Percentiles rank a stretch among this genome's conserved stretches.
These are phyloP conservation scores for Pseudophaeomoniella oleicola DNA, from an alignment of 2,329 filamentous ascomycete genomes.

Conservation along the genomic window DNA sequence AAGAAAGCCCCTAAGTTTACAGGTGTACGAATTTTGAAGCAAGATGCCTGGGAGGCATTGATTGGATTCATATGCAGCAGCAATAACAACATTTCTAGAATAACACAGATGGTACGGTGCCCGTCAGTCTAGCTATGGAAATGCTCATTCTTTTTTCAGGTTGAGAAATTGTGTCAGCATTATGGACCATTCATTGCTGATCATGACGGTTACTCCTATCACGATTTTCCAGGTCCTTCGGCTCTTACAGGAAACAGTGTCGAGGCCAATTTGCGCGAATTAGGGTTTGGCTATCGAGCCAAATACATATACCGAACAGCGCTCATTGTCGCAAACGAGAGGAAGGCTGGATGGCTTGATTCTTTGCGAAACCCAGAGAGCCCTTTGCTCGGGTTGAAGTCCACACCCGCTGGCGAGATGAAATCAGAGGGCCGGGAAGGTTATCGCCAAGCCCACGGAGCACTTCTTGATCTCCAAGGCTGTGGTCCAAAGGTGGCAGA, in stretches of 20 bases:
- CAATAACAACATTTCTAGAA: slow-evolving; percentile 94
- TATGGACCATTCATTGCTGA: slow-evolving; percentile 68
- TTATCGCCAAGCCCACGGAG: slow-evolving; percentile 67
- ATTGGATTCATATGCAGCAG: slow-evolving; percentile 95
- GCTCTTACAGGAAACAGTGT: slow-evolving; percentile 61
- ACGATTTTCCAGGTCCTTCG: slow-evolving; percentile 72
- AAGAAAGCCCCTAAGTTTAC: slow-evolving; percentile 75
- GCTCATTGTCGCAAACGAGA: slow-evolving; percentile 51
- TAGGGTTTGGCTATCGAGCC: slow-evolving; percentile 90
- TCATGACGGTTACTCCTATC: slow-evolving; percentile 56
- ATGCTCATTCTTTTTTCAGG: slow-evolving; percentile 23
- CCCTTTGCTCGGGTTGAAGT: slow-evolving; percentile 39
- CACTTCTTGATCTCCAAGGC: slow-evolving; percentile 64
- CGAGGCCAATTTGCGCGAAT: slow-evolving; percentile 60
- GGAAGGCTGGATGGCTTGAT: slow-evolving; percentile 61
- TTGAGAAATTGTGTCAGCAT: slow-evolving; percentile 73
- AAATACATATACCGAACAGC: slow-evolving; percentile 87
- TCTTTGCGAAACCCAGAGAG: slow-evolving; percentile 63
- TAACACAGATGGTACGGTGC: slow-evolving; percentile 70
- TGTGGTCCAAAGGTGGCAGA: slow-evolving; percentile 96
- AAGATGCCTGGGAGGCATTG: slow-evolving; percentile 92
- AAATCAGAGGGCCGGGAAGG: slow-evolving; percentile 41
- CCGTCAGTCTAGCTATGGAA: not conserved
- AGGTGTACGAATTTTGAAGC: slow-evolving; percentile 80
- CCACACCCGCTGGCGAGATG: slow-evolving; percentile 31